Percentiles rank a stretch among this genome's conserved stretches.
Evolutionary conservation across 352 stramenopile species (phyloP).

Genomic region (Pythium monospermum): DNA sequence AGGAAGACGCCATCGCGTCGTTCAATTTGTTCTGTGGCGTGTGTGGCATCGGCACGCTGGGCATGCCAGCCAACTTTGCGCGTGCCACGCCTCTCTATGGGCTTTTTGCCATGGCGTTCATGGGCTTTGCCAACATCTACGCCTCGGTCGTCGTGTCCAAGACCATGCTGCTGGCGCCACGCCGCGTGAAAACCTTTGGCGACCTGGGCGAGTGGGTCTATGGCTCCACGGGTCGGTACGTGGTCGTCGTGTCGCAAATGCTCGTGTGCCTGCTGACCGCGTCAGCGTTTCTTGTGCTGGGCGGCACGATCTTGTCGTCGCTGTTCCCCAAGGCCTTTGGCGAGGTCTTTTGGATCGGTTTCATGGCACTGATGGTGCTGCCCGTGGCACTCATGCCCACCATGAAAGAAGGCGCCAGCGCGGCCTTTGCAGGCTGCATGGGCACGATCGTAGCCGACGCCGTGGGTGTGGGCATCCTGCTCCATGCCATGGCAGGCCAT

Average conservation of each 20-base stretch:
- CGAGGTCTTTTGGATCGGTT: slow-evolving; percentile 50
- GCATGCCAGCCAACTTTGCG: slow-evolving; percentile 66
- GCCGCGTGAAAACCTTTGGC: slow-evolving; percentile 47
- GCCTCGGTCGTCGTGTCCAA: slow-evolving; percentile 52
- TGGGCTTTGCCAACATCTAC: slow-evolving; percentile 67
- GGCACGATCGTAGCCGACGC: slow-evolving; percentile 56
- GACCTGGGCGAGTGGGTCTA: slow-evolving; percentile 59
- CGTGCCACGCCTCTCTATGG: slow-evolving; percentile 49
- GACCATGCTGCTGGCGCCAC: slow-evolving; percentile 47
- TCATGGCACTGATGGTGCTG: slow-evolving; percentile 49
- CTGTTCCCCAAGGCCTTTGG: slow-evolving; percentile 50
- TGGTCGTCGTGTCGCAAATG: slow-evolving; percentile 53
- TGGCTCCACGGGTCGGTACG: slow-evolving; percentile 39
- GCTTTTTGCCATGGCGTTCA: slow-evolving; percentile 47
- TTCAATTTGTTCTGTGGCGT: slow-evolving; percentile 68
- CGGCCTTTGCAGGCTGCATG: slow-evolving; percentile 51
- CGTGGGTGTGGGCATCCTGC: slow-evolving; percentile 41
- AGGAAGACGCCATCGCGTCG: slow-evolving; percentile 47
- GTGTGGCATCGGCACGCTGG: slow-evolving; percentile 65
- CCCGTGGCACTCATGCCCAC: slow-evolving; percentile 54
- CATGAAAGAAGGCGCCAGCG: slow-evolving; percentile 54
- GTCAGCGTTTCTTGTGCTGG: slow-evolving; percentile 56
- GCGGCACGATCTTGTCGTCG: slow-evolving; percentile 36
- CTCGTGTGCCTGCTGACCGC: slow-evolving; percentile 47
- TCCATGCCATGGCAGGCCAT: slow-evolving; percentile 52